phyloP scores from a whole-genome alignment of 148 eudicot species.

The Cornus controversa region DNA sequence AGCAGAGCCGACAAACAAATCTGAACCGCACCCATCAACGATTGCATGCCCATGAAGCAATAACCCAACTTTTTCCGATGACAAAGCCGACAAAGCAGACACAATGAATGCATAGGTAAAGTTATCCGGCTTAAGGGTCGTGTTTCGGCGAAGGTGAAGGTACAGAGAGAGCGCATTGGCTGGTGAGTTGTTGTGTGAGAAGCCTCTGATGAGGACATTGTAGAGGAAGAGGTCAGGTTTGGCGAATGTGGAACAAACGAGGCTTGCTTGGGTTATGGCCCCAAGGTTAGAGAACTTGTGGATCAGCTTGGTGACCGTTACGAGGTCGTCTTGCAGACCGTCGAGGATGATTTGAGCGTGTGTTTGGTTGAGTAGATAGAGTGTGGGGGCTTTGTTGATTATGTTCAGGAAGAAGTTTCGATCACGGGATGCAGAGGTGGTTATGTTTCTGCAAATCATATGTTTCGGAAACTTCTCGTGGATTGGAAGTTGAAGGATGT shows the following conservation, averaged over 20 bases:
- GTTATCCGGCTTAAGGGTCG: constrained; percentile 42
- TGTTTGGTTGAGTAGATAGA: constrained; percentile 52
- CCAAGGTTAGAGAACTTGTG: constrained; percentile 52
- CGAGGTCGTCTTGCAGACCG: constrained; percentile 37
- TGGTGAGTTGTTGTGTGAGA: constrained; percentile 23
- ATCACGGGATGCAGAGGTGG: constrained; percentile 5
- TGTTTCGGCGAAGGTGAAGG: constrained; percentile 30
- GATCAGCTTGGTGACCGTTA: constrained; percentile 59
- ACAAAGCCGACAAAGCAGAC: constrained; percentile 37
- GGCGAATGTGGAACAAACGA: constrained; percentile 33
- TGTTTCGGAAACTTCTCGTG: not conserved
- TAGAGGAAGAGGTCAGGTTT: constrained; percentile 58
- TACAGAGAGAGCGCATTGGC: constrained; percentile 31
- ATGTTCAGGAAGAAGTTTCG: constrained; percentile 37
- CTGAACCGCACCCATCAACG: constrained; percentile 52
- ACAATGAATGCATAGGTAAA: constrained; percentile 48
- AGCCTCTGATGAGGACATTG: constrained; percentile 52
- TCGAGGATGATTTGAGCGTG: constrained; percentile 66
- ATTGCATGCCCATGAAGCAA: constrained; percentile 61
- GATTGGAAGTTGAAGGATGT: too few relatives aligned
- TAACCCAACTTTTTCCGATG: constrained; percentile 36
- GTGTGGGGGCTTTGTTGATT: constrained; percentile 42
- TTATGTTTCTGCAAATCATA: constrained; percentile 7
- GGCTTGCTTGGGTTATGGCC: constrained; percentile 41
- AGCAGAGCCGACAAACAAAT: constrained; percentile 78